Conservation (phyloP, 1,284 basidiomycete genomes). For the Ustilago hordei region DNA sequence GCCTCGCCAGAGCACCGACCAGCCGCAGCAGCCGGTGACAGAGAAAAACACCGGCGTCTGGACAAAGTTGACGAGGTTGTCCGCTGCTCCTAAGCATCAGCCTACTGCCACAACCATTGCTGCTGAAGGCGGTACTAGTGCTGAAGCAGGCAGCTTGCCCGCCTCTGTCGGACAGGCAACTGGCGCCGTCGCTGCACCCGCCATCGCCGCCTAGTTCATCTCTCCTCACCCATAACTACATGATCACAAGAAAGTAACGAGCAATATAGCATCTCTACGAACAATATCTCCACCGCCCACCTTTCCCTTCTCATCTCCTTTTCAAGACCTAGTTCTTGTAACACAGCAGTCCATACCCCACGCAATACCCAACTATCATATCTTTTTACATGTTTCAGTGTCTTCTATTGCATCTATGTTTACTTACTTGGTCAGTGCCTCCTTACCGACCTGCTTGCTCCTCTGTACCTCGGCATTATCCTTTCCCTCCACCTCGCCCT, state of each 20-base stretch:
- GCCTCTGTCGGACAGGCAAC: slow-evolving; percentile 11
- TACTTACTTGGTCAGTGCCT: slow-evolving; percentile 37
- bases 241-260: not conserved
- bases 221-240: not conserved
- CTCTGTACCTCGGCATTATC: slow-evolving; percentile 22
- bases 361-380: slow-evolving; percentile 3
- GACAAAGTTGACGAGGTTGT: slow-evolving; percentile 20
- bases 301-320: not conserved
- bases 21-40: slow-evolving; percentile 1
- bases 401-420: not conserved
- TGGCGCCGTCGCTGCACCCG: slow-evolving; percentile 9
- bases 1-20: slow-evolving; percentile 9
- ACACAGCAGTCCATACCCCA: not conserved
- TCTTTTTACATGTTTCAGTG: not conserved
- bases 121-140: not conserved
- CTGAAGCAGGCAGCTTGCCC: not conserved
- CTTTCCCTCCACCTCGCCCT: slow-evolving; percentile 44
- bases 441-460: slow-evolving; percentile 25
- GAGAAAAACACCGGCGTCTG: slow-evolving; percentile 16
- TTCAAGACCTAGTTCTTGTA: not conserved
- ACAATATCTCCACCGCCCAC: not conserved
- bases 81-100: slow-evolving; percentile 14
- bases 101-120: not conserved
- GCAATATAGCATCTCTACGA: slow-evolving; percentile 1
- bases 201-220: slow-evolving; percentile 6